A percentile compares a stretch with the other conserved stretches of the same genome.
phyloP scores from a whole-genome alignment of 306 rosid genomes.

The Ceratonia siliqua region DNA sequence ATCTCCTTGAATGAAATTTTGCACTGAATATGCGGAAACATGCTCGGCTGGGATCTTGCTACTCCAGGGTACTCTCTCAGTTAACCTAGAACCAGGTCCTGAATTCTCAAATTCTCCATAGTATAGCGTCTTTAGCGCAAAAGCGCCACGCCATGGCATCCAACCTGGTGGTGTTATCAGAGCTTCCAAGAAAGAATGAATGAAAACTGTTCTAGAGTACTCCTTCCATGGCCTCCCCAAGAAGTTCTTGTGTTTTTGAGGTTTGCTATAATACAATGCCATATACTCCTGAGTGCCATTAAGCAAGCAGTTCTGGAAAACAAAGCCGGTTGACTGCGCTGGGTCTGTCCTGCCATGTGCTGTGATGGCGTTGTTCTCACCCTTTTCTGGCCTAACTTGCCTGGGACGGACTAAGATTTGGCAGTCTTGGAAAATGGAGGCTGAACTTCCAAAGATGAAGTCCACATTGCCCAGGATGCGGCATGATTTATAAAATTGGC shows the following conservation, averaged over 20 bases:
- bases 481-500: conserved; percentile 84
- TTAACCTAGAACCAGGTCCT: conserved; percentile 56
- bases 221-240: conserved; percentile 99
- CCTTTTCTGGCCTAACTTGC: conserved; percentile 67
- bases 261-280: conserved; percentile 69
- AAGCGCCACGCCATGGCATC: conserved; percentile 74
- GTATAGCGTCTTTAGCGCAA: conserved; percentile 69
- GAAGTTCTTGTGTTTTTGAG: conserved; percentile 70
- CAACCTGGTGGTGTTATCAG: conserved; percentile 65
- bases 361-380: conserved; percentile 65
- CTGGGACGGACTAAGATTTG: conserved; percentile 64
- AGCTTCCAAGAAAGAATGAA: conserved; percentile 55
- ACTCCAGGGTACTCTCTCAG: conserved; percentile 71
- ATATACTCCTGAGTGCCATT: conserved; percentile 86
- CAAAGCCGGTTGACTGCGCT: conserved; percentile 76
- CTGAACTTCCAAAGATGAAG: conserved; percentile 92
- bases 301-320: conserved; percentile 70
- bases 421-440: conserved; percentile 79
- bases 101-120: conserved; percentile 74
- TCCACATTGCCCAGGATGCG: conserved; percentile 83
- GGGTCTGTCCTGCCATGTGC: conserved; percentile 96
- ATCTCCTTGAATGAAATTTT: conserved; percentile 86
- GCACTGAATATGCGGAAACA: conserved; percentile 55
- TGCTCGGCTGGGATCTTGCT: conserved; percentile 65
- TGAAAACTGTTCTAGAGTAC: conserved; percentile 73